Evolutionary conservation across 2,329 filamentous ascomycete species (phyloP).

Genomic region (Beauveria sp.): DNA sequence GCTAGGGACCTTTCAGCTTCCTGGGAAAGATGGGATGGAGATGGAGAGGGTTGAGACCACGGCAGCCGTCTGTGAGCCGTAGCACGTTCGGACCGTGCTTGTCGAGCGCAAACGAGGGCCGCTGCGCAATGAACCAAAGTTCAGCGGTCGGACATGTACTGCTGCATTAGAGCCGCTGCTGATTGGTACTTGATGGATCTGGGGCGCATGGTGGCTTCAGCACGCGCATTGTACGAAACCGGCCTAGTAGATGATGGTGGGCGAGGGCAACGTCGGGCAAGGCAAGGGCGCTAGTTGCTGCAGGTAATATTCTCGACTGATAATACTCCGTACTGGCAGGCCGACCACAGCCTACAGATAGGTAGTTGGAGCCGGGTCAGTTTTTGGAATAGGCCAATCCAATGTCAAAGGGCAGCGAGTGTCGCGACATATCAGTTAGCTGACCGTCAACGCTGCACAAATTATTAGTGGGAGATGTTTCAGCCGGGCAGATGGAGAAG

Average conservation of each 20-base stretch:
- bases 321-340: not conserved
- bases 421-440: not conserved
- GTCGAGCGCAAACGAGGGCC: not conserved
- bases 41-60: not conserved
- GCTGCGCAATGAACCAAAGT: not conserved
- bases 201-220: not conserved
- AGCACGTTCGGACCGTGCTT: constrained; percentile 1
- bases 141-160: constrained; percentile 1
- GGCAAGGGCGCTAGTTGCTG: not conserved
- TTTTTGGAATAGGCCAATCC: not conserved
- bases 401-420: not conserved
- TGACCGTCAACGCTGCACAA: not conserved
- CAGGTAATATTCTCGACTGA: not conserved
- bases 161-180: not conserved
- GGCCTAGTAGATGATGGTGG: not conserved
- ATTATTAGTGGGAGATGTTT: not conserved
- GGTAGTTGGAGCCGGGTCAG: not conserved
- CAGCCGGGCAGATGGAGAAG: not conserved
- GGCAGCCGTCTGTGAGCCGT: not conserved
- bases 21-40: not conserved
- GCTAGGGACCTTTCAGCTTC: not conserved
- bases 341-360: too few species aligned
- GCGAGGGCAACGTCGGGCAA: too few species aligned
- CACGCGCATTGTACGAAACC: not conserved
- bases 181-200: not conserved